Evolutionary conservation across 2,329 filamentous ascomycete species (phyloP), one percentile per base, ranked within the genome.

Genomic region (Mycosphaerella sp.): DNA sequence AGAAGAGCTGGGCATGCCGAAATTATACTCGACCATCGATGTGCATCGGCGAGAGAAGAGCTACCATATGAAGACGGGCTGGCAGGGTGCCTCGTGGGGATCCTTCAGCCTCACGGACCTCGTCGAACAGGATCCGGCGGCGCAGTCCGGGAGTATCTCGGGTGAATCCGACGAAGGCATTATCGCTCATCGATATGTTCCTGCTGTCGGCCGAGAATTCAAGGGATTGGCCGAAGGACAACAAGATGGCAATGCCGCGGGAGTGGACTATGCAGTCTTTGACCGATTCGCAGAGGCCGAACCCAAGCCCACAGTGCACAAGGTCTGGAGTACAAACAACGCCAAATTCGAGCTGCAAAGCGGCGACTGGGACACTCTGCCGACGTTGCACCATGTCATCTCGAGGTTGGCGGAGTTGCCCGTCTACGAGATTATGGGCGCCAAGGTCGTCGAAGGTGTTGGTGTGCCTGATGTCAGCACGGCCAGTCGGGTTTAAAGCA

Each of bases 1-100:
- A 1, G 81, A 84, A 45, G 82, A 84, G 59, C 71, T 84, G 0
- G 82, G 82, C 0, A 80, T 83, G 75, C 80, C 80, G 0, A 84
- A 83, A 45, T 48, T 63, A 21, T 66, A 63, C 38, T 66, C 61
- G 36, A 59, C 60, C 11, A 67, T 69, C 39, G 61, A 65, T 11
- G 57, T 66, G n/a, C 38, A 43, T 12, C 50, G 53, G 2, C 26
- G 55, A 1, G 17, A 53, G 2, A 21, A 51, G 5, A 49, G 45
- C 10, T 58, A 60, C 32, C 56, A 56, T 31, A 49, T 60, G 41
- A 46, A 52, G 2, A 57, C 58, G 0, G 39, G 34, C 11, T 62
- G 58, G 60, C 58, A 58, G 50, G 60, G 57, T 6, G 52, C 53
- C 1, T 48, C 34, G 7, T 61, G 55, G 51, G 59, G 57, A 4